Evolutionary conservation across 2,329 filamentous ascomycete species (phyloP), one percentile per base, ranked within the genome.

Genomic region (Aspergillus ochraceus): DNA sequence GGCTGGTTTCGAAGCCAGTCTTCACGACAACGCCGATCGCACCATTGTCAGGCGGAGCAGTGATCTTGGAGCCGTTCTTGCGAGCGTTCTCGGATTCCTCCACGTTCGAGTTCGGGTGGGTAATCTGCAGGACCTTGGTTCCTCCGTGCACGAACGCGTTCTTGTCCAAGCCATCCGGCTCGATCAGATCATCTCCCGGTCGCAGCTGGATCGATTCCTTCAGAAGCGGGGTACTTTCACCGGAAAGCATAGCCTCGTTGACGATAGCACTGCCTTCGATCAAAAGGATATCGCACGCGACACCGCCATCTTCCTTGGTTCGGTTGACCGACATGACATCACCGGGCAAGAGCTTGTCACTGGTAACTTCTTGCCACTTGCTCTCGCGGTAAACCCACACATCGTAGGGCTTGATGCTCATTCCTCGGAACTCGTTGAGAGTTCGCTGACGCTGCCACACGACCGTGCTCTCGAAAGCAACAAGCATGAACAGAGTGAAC

Each of bases 391-490:
- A 96, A 9, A 94, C 95, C 84, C 90, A 96, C 67, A 98, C 88
- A 62, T 95, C 90, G 76, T 98, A 98, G 12, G 95, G 96, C 82
- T 99, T 97, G 80, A 99, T 97, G 83, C 91, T 96, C 96, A 99
- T 99, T 68, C 94, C 92, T 53, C 95, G 91, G 81, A 99, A 99
- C 78, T 99, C 95, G 72, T 86, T 96, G 66, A 99, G 80, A 2
- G 96, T 99, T 67, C 94, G 86, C 84, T 99, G 95, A 62, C 95
- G 88, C 80, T 99, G 95, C 96, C 95, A 99, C 17, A 99, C 96
- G 42, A 99, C 96, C 2, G 95, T 99, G 76, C 93, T 97, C 81
- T 99, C 95, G 69, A 99, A 99, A 60, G 87, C 89, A 67, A 99
- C 92, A 58, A 99, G 86, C 96, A 99, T 99, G 81, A 98, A 93